Conservation (phyloP, 179 eudicot genomes). For the Amaranthus tricolor region DNA sequence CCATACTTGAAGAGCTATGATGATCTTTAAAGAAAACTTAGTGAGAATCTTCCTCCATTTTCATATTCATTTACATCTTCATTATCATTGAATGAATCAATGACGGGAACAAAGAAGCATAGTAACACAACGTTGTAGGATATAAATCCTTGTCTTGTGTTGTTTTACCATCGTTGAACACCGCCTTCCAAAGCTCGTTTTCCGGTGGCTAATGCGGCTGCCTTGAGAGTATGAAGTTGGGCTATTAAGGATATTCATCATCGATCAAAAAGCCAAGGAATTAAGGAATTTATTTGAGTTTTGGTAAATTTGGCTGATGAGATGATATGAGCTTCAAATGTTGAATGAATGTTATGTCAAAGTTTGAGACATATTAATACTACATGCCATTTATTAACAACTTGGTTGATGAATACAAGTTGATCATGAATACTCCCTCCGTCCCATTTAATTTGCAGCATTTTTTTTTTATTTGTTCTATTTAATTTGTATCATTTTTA, state of each 20-base stretch:
- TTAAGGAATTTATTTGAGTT: neutral
- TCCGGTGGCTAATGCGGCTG: constrained; percentile 21
- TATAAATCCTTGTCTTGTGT: constrained; percentile 56
- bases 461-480: too few species aligned
- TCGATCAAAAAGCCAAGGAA: neutral
- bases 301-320: neutral
- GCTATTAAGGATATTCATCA: constrained; percentile 22
- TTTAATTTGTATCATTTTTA: too few species aligned
- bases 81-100: neutral
- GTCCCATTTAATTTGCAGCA: too few species aligned
- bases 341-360: constrained; percentile 10
- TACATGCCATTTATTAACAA: constrained; percentile 7
- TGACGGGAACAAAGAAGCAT: constrained; percentile 63
- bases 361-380: neutral
- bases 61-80: too few species aligned
- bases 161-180: constrained; percentile 47
- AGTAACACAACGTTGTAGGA: constrained; percentile 49
- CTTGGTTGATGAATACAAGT: neutral
- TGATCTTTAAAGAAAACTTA: too few species aligned
- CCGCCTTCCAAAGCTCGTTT: constrained; percentile 33
- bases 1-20: too few species aligned
- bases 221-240: constrained; percentile 13
- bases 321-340: neutral
- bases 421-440: too few species aligned
- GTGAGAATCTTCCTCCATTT: too few species aligned